phyloP scores from a whole-genome alignment of 106 monocot genomes.

The Acanthochlamys bracteata region DNA sequence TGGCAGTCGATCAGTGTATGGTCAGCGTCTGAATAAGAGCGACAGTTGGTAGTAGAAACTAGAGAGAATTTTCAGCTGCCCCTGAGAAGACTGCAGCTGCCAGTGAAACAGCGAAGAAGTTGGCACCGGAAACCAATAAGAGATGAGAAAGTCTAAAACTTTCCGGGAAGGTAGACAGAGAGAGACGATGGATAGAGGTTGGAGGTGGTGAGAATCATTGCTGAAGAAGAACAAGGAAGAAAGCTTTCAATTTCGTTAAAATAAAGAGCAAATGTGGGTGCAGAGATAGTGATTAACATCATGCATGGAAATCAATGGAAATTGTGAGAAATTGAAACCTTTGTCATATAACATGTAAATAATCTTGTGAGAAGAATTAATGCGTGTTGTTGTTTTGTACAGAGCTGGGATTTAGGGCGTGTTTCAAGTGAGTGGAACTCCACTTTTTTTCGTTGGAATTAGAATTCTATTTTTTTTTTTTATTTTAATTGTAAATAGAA shows the following conservation, averaged over 20 bases:
- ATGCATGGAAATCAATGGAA: no score
- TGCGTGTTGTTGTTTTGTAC: no score
- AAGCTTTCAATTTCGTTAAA: slow-evolving; percentile 71
- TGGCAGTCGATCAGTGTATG: slow-evolving; percentile 20
- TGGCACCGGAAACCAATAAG: neutral
- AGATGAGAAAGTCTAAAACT: slow-evolving; percentile 20
- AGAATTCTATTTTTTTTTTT: no score
- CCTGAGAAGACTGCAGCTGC: neutral
- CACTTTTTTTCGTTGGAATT: no score
- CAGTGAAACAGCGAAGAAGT: neutral
- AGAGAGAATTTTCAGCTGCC: neutral
- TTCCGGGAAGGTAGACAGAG: slow-evolving; percentile 2
- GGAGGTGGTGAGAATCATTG: slow-evolving; percentile 8
- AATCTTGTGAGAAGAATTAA: no score
- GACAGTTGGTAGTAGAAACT: slow-evolving; percentile 14
- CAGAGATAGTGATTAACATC: neutral
- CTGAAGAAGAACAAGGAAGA: slow-evolving; percentile 31
- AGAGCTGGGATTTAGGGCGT: no score
- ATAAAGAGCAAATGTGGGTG: slow-evolving; percentile 43
- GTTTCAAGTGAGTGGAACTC: no score
- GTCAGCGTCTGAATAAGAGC: slow-evolving; percentile 20
- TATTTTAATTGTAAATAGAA: no score
- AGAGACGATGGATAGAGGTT: neutral
- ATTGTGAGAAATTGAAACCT: no score
- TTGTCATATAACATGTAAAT: no score